Percentiles rank a stretch among this genome's conserved stretches.
These are phyloP conservation scores for Talaromyces sp. DNA, from an alignment of 2,329 filamentous ascomycete genomes.

Conservation along the genomic window DNA sequence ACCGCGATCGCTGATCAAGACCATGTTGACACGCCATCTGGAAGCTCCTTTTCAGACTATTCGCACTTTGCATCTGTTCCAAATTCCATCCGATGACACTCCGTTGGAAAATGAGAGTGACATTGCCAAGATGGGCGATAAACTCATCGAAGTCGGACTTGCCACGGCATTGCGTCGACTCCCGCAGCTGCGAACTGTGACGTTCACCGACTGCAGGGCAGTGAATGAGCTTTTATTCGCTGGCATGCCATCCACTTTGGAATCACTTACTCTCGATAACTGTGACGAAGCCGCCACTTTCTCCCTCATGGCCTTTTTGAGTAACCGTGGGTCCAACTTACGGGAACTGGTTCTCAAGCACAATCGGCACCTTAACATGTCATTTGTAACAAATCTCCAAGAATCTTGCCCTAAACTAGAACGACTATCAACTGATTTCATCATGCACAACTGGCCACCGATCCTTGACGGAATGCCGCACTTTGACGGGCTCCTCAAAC, in stretches of 20 bases:
- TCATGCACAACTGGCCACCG: slow-evolving; percentile 65
- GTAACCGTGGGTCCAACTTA: slow-evolving; percentile 62
- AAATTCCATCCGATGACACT: slow-evolving; percentile 22
- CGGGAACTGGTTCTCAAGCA: slow-evolving; percentile 66
- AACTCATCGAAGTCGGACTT: slow-evolving; percentile 23
- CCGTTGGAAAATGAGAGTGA: slow-evolving; percentile 11
- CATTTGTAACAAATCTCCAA: slow-evolving; percentile 64
- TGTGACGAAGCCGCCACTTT: slow-evolving; percentile 70
- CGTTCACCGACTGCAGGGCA: slow-evolving; percentile 69
- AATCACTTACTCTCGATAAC: slow-evolving; percentile 68
- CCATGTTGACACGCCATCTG: slow-evolving; percentile 50
- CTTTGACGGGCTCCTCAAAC: slow-evolving; percentile 61
- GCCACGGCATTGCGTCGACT: slow-evolving; percentile 53
- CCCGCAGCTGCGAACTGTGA: slow-evolving; percentile 59
- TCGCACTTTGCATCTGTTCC: slow-evolving; percentile 31
- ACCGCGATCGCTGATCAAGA: slow-evolving; percentile 34
- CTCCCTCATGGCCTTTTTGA: slow-evolving; percentile 60
- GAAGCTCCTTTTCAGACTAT: slow-evolving; percentile 49
- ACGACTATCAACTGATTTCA: slow-evolving; percentile 69
- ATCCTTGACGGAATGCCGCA: slow-evolving; percentile 68
- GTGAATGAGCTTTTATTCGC: slow-evolving; percentile 65
- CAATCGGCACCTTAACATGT: slow-evolving; percentile 71
- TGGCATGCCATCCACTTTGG: slow-evolving; percentile 60
- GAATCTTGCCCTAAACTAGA: slow-evolving; percentile 64
- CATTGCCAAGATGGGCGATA: slow-evolving; percentile 39